Evolutionary conservation across 2,329 filamentous ascomycete genomes (phyloP).

Genomic region (Talaromyces atroroseus): DNA sequence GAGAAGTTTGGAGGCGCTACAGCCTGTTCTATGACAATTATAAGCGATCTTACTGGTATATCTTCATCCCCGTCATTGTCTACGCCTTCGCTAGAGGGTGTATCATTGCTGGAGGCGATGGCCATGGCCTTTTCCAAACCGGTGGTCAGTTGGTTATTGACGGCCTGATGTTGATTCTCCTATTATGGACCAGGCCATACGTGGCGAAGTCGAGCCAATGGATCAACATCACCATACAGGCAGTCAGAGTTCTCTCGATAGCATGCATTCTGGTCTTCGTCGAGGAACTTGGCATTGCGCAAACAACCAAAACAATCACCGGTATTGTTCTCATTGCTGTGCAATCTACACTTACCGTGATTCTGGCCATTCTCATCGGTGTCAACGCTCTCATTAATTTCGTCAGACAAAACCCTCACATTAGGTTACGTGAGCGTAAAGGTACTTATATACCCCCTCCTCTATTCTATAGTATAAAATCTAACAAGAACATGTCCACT

Average conservation of each 20-base stretch:
- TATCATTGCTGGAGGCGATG: conserved; percentile 77
- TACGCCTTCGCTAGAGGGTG: conserved; percentile 89
- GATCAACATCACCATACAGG: conserved; percentile 88
- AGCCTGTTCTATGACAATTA: conserved; percentile 96
- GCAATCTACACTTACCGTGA: conserved; percentile 74
- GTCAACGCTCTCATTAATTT: conserved; percentile 82
- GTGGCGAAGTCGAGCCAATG: conserved; percentile 81
- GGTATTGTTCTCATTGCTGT: conserved; percentile 91
- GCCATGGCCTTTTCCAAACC: conserved; percentile 76
- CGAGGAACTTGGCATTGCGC: conserved; percentile 79
- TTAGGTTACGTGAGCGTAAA: conserved; percentile 79
- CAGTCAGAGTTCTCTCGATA: conserved; percentile 82
- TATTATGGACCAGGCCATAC: conserved; percentile 82
- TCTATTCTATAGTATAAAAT: not conserved
- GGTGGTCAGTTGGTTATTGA: conserved; percentile 77
- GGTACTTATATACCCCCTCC: conserved; percentile 55
- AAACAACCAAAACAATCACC: conserved; percentile 90
- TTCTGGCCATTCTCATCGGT: conserved; percentile 78
- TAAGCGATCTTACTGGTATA: conserved; percentile 93
- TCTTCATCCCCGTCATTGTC: conserved; percentile 81
- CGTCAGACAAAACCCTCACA: conserved; percentile 84
- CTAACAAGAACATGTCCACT: too few relatives aligned
- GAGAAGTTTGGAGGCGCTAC: conserved; percentile 89
- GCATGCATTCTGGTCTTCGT: conserved; percentile 89
- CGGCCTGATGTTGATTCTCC: conserved; percentile 66